Evolutionary conservation across 1,284 basidiomycete genomes (phyloP), one percentile per base, ranked within the genome.

Genomic region (Moesziomyces globuligerus): DNA sequence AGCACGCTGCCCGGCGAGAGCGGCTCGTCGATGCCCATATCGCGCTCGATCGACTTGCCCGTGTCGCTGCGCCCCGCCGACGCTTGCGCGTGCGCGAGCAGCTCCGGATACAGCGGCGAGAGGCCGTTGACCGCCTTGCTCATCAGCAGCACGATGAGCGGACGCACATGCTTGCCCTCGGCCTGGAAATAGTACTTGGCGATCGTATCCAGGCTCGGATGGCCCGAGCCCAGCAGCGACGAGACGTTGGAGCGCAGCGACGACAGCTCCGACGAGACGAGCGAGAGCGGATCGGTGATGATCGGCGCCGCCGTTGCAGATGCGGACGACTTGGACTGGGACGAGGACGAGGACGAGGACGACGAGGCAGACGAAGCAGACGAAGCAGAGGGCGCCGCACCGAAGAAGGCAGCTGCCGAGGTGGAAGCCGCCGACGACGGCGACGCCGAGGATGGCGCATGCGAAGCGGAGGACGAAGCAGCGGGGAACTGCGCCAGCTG

Each of bases 121-220:
- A 80, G 93, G 83, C 88, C 91, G 78, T 97, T 96, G 26, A 94
- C 96, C 9, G 94, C 95, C 71, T 91, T 90, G 28, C 90, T 86
- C 84, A 97, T 93, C 45, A 98, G 88, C 26, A 98, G 87, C 28
- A 98, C 91, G 41, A 98, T 87, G 68, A 95, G 85, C 0, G 95
- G 94, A 15, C 95, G 88, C 23, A 98, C 87, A 80, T 97, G 93
- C 82, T 96, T 96, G 40, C 80, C 80, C 45, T 83, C 81, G 23
- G 78, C 81, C 60, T 91, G 86, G 83, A 98, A 96, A 85, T 97
- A 97, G 84, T 94, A 96, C 74, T 93, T 89, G 4, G 94, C 93
- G 64, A 97, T 90, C 55, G 90, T 88, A 69, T 91, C 89, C 55
- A 98, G 88, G 1, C 89, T 88, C 2, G 93, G 91, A 83, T 98